Base-by-base conservation (phyloP, 441 rosid species). In the Arabidopsis lyrata region DNA sequence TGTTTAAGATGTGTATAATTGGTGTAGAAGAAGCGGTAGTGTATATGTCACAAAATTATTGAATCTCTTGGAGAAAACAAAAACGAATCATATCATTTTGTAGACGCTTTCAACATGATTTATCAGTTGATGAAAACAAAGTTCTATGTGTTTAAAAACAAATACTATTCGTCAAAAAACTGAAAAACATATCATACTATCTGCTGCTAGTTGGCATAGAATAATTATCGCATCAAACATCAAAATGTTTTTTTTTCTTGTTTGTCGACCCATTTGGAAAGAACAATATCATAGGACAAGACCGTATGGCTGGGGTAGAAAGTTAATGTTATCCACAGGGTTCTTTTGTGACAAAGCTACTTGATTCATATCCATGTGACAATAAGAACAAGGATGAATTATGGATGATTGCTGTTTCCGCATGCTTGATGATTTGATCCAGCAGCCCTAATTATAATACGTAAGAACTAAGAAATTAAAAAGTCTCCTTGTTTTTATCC, bases 81-180 rank as follows among this genome's bases (percentile, higher is more conserved):
- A 2, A 80, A 63, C 84, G 67, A 66, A 90, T 92, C 75, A 85
- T 81, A 62, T 78, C 87, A 27, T 85, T 90, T 77, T 77, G 84
- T 74, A 87, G 82, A 63, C 86, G 84, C 73, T 76, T 87, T 44
- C 15, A 13, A 80, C 64, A 86, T 55, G 74, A 75, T 52, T 72
- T 88, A 69, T 80, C 90, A 1, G 77, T 86, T 22, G 82, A 77
- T 16, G 1, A 1, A 48, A 9, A 72, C 83, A 0, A 87, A 85
- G 82, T 88, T 84, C 36, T 63, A 78, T 24, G 22, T n/a, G 74
- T 81, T 87, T 82, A 76, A 86, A 86, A 81, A 76, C 90, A 91
- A 59, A 79, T 84, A 71, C 87, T 90, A 9, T 88, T 87, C 24
- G n/a, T n/a, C n/a, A n/a, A n/a, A 85, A 87, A 80, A 86, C 87